phyloP scores from a whole-genome alignment of 2,329 filamentous ascomycete genomes.

The Pseudogymnoascus sp. region DNA sequence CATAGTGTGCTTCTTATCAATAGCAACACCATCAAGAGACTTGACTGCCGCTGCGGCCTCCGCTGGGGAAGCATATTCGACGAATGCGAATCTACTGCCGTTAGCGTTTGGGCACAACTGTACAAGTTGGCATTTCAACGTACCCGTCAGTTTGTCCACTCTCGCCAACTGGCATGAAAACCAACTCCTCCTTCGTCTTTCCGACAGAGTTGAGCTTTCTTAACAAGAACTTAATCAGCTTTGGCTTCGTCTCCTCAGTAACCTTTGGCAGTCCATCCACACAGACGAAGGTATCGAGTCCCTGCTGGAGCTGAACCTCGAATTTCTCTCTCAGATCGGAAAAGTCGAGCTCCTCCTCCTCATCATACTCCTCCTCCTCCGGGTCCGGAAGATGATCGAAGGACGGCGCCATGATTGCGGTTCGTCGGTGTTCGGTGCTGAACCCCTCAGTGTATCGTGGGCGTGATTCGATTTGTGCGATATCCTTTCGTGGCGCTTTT shows the following conservation, averaged over 20 bases:
- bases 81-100: constrained; percentile 73
- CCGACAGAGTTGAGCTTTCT: constrained; percentile 86
- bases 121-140: constrained; percentile 25
- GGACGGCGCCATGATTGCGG: constrained; percentile 73
- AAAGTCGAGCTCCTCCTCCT: constrained; percentile 90
- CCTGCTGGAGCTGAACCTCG: constrained; percentile 91
- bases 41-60: constrained; percentile 87
- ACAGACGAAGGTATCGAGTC: constrained; percentile 92
- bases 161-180: constrained; percentile 91
- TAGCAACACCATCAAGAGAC: constrained; percentile 72
- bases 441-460: constrained; percentile 7
- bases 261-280: constrained; percentile 90
- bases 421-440: constrained; percentile 11
- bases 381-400: constrained; percentile 90
- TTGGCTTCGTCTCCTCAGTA: constrained; percentile 81
- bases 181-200: constrained; percentile 73
- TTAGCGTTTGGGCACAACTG: constrained; percentile 15
- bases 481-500: not conserved
- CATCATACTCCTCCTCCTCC: constrained; percentile 78
- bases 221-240: constrained; percentile 91
- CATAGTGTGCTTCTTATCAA: constrained; percentile 95
- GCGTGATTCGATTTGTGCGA: constrained; percentile 6
- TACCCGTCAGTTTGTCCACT: constrained; percentile 81
- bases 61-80: constrained; percentile 85
- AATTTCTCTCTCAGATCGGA: constrained; percentile 91